phyloP scores from a whole-genome alignment of 1,139 yeast species.

The Suhomyces guaymorum region DNA sequence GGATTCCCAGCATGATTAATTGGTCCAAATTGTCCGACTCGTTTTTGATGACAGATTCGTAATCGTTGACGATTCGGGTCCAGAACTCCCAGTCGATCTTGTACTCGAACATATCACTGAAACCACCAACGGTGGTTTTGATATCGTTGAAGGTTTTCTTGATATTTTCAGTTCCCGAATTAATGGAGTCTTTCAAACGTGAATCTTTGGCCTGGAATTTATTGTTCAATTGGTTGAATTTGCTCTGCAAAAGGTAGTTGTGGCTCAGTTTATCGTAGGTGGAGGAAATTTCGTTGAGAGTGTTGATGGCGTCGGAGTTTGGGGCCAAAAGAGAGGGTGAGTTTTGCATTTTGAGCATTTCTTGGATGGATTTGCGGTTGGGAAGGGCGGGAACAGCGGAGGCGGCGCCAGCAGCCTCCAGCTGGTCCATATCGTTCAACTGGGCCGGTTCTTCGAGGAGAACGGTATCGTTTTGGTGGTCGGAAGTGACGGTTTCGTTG shows the following conservation, averaged over 20 bases:
- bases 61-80: constrained; percentile 77
- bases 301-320: constrained; percentile 13
- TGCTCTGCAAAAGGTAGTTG: constrained; percentile 41
- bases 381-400: too few relatives aligned
- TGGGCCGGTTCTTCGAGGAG: too few relatives aligned
- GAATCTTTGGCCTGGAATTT: constrained; percentile 34
- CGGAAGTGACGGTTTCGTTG: too few relatives aligned
- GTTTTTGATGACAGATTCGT: constrained; percentile 61
- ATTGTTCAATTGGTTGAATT: constrained; percentile 32
- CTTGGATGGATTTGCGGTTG: constrained; percentile 30
- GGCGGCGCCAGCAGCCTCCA: too few relatives aligned
- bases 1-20: constrained; percentile 75
- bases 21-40: constrained; percentile 60
- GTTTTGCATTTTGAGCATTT: too few relatives aligned
- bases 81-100: constrained; percentile 82
- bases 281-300: constrained; percentile 19
- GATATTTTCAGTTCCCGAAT: constrained; percentile 60
- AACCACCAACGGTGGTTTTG: constrained; percentile 48
- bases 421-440: too few relatives aligned
- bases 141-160: constrained; percentile 62
- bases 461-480: too few relatives aligned
- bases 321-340: constrained; percentile 15
- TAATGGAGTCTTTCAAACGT: constrained; percentile 48
- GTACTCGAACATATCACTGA: constrained; percentile 40
- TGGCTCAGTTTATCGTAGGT: constrained; percentile 26